Evolutionary conservation across 208 protist genomes (phyloP).

Genomic region (Sergeia podlipaevii): DNA sequence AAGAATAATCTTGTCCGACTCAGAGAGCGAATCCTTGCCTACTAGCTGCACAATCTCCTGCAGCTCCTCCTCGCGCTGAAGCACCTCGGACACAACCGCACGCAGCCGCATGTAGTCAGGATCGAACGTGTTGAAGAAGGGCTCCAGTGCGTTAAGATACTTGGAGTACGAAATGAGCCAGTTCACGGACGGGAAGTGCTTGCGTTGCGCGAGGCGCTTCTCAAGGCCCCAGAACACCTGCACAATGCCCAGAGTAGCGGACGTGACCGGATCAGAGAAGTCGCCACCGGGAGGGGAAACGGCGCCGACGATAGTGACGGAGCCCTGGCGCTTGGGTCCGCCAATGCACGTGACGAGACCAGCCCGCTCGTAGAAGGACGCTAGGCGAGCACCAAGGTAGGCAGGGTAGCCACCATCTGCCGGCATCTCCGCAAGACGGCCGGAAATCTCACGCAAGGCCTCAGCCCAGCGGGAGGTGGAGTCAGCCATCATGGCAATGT

Average conservation of each 20-base stretch:
- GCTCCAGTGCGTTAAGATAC: conserved; percentile 97
- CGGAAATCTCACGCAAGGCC: conserved; percentile 99
- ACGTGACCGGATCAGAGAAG: conserved; percentile 99
- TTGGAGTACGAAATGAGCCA: conserved; percentile 99
- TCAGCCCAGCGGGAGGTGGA: conserved; percentile 99
- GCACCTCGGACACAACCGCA: conserved; percentile 93
- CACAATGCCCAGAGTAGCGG: conserved; percentile 99
- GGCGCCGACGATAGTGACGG: conserved; percentile 99
- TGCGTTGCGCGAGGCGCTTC: conserved; percentile 99
- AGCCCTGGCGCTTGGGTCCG: conserved; percentile 95
- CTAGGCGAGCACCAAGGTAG: conserved; percentile 98
- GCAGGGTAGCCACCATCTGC: conserved; percentile 99
- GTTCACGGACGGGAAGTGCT: conserved; percentile 99
- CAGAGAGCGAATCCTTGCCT: conserved; percentile 99
- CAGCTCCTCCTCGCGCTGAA: conserved; percentile 99
- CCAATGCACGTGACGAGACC: conserved; percentile 96
- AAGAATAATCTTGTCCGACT: conserved; percentile 99
- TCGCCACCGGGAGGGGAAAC: conserved; percentile 99
- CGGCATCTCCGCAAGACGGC: conserved; percentile 99
- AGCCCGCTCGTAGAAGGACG: conserved; percentile 99
- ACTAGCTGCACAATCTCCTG: conserved; percentile 99
- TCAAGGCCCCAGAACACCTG: conserved; percentile 99
- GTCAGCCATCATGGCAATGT: conserved; percentile 99
- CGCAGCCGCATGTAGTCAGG: conserved; percentile 95
- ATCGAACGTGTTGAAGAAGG: conserved; percentile 97